A percentile compares a stretch with the other conserved stretches of the same genome.
These are phyloP conservation scores for Aureobasidium sp. DNA, from an alignment of 2,329 filamentous ascomycete genomes.

Conservation along the genomic window DNA sequence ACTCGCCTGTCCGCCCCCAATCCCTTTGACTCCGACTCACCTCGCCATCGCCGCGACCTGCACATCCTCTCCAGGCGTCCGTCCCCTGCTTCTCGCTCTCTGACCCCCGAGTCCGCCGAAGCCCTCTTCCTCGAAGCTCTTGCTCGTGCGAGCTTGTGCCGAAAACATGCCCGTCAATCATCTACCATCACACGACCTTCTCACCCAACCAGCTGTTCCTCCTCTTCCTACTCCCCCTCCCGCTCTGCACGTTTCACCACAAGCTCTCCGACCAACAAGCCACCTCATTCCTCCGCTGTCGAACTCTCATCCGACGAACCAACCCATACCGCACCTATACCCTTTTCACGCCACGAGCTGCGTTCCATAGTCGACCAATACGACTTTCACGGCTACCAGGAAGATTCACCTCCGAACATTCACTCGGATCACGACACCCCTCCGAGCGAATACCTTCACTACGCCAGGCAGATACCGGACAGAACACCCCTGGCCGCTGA, in stretches of 20 bases:
- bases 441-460: not conserved
- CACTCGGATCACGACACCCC: not conserved
- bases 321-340: not conserved
- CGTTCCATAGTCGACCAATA: conserved; percentile 41
- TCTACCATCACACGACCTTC: conserved; percentile 8
- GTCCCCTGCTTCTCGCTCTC: not conserved
- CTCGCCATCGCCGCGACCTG: not conserved
- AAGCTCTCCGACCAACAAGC: not conserved
- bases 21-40: not conserved
- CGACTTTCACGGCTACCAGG: not conserved
- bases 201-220: not conserved
- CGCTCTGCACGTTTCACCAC: not conserved
- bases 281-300: not conserved
- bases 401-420: not conserved
- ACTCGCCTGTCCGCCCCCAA: not conserved
- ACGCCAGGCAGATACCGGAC: not conserved
- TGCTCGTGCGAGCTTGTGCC: conserved; percentile 14
- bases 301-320: not conserved
- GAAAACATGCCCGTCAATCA: conserved; percentile 17
- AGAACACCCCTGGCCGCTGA: not conserved
- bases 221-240: not conserved
- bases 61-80: conserved; percentile 1
- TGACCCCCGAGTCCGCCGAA: conserved; percentile 12
- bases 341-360: conserved; percentile 38
- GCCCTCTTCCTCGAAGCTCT: conserved; percentile 14